A percentile compares a stretch with the other conserved stretches of the same genome.
These are phyloP conservation scores for Pseudocercospora eumusae DNA, from an alignment of 2,329 filamentous ascomycete species.

Conservation along the genomic window DNA sequence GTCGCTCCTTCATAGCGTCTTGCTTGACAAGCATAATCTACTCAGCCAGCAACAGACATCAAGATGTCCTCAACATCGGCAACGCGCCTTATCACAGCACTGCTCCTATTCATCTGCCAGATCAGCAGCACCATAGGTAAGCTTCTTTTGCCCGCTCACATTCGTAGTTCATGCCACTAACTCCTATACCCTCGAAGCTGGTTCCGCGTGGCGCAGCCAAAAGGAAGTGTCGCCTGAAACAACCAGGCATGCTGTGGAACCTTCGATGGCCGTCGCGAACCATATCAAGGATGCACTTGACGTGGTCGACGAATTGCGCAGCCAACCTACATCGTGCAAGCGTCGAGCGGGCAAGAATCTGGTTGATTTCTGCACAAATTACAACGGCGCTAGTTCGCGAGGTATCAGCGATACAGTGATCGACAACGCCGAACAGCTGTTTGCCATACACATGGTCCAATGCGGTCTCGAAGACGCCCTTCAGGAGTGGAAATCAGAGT, in stretches of 20 bases:
- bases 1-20: neutral
- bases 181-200: neutral
- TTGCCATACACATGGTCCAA: slow-evolving; percentile 62
- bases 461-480: slow-evolving; percentile 62
- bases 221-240: neutral
- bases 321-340: slow-evolving; percentile 12
- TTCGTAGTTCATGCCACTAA: neutral
- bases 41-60: neutral
- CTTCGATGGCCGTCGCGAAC: neutral
- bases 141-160: neutral
- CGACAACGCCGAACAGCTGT: slow-evolving; percentile 51
- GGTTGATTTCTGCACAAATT: slow-evolving; percentile 55
- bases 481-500: slow-evolving; percentile 53
- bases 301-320: neutral
- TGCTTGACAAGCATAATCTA: neutral
- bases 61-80: slow-evolving; percentile 4
- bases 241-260: neutral
- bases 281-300: slow-evolving; percentile 1
- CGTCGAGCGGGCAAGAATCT: slow-evolving; percentile 44
- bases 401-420: slow-evolving; percentile 30
- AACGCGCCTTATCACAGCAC: neutral
- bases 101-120: neutral
- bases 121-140: neutral
- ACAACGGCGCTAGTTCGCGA: slow-evolving; percentile 42
- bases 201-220: neutral